phyloP scores from a whole-genome alignment of 225 moss, liverwort and hornwort genomes.

The Straminergon stramineum region DNA sequence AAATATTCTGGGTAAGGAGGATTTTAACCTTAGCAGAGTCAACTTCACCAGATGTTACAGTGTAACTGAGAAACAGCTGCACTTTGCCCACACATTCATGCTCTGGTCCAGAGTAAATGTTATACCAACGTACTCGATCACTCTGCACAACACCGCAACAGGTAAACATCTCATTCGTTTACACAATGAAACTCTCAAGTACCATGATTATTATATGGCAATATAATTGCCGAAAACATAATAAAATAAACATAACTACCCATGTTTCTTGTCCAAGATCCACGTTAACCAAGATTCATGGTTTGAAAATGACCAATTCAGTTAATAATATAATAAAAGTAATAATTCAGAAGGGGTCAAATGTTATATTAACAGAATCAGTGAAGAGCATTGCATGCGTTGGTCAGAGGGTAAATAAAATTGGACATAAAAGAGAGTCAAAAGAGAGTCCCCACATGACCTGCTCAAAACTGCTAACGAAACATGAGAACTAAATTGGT shows the following conservation, averaged over 20 bases:
- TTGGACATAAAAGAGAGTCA: background rate
- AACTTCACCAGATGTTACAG: conserved; percentile 56
- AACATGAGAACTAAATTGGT: background rate
- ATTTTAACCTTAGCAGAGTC: conserved; percentile 56
- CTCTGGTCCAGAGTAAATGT: conserved; percentile 66
- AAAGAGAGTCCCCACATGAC: background rate
- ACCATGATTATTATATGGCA: background rate
- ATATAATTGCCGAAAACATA: background rate
- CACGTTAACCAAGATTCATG: background rate
- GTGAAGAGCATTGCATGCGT: background rate
- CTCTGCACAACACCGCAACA: conserved; percentile 31
- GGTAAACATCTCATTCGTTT: background rate
- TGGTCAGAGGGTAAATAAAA: background rate
- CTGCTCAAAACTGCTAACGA: background rate
- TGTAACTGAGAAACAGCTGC: conserved; percentile 79
- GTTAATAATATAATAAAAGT: no score
- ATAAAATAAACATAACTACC: background rate
- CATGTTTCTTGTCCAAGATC: background rate
- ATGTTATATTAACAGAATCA: background rate
- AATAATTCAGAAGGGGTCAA: background rate
- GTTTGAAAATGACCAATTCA: background rate
- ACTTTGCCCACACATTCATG: conserved; percentile 83
- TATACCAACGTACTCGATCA: conserved; percentile 87
- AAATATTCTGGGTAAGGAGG: background rate
- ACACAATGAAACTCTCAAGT: background rate